Base-by-base conservation (phyloP, 2,329 filamentous ascomycete species). In the Fusarium guadeloupense region DNA sequence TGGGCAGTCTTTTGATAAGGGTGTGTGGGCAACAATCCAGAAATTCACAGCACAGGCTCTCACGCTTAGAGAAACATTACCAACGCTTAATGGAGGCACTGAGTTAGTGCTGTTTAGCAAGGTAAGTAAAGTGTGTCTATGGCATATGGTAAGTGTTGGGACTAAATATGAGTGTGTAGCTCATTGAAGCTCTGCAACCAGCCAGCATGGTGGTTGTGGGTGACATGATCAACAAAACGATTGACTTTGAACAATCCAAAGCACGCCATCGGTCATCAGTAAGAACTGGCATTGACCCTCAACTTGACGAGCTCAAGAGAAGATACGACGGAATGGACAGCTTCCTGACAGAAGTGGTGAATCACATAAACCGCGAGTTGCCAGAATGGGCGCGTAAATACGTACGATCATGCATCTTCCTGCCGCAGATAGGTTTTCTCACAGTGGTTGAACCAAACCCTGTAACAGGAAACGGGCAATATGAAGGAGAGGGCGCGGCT, bases 341-440 rank as follows among this genome's bases (percentile, higher is more conserved):
- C 54, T 81, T 97, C 12, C 81, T 99, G 13, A 87, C 85, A 3
- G 76, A 86, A 47, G 85, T 92, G 3, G 87, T 88, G 6, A 78
- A 81, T 16, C 83, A 85, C n/a, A 79, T 97, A 52, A 84, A 84
- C 1, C 74, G 76, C 13, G 80, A 82, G 2, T 78, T 95, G 17
- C 89, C 93, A 1, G 80, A 83, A 55, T 82, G 83, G 80, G 80
- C 81, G 16, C 73, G 74, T 21, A 72, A 76, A 25, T 80, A 84
- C 55, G 76, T 89, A 13, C 80, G 83, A 28, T 93, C 93, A 49
- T 96, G 96, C 60, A 89, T 95, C 16, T 97, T 95, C 72, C 90
- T 96, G 59, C 94, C 93, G 1, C 93, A 97, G 69, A 85, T 97
- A 31, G 95, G 95, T 0, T 99, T 97, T 71, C 83, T 97, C 31